A percentile compares a stretch with the other conserved stretches of the same genome.
phyloP scores from a whole-genome alignment of 805 yeast genomes.

The Pichia pseudocactophila region DNA sequence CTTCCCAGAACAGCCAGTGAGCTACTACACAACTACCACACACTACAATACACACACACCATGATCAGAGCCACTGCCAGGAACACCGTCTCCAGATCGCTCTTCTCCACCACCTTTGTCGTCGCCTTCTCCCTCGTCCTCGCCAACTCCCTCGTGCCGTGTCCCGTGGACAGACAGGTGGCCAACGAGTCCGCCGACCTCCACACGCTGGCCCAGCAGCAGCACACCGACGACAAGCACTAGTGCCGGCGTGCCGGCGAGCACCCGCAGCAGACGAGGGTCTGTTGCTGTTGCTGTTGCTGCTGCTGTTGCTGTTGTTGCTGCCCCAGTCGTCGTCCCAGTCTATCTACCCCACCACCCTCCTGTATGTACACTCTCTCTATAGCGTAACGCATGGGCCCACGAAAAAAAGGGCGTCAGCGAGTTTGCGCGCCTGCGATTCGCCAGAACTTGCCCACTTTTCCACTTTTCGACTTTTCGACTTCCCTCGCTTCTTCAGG shows the following conservation, averaged over 20 bases:
- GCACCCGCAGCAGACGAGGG: not conserved
- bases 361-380: too few species aligned
- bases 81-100: slow-evolving; percentile 48
- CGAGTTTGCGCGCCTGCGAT: too few species aligned
- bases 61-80: slow-evolving; percentile 56
- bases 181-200: slow-evolving; percentile 22
- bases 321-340: too few species aligned
- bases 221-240: not conserved
- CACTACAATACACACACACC: too few species aligned
- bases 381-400: too few species aligned
- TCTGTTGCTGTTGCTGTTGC: not conserved
- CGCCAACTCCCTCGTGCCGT: slow-evolving; percentile 28
- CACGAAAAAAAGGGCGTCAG: too few species aligned
- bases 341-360: too few species aligned
- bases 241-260: not conserved
- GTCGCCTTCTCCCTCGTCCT: slow-evolving; percentile 48
- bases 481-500: too few species aligned
- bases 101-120: slow-evolving; percentile 67
- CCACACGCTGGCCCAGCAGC: not conserved
- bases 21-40: not conserved
- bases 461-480: too few species aligned
- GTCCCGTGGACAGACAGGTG: slow-evolving; percentile 38
- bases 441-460: too few species aligned
- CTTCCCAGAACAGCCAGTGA: too few species aligned
- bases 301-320: not conserved